Percentiles rank a stretch among this genome's conserved stretches.
phyloP scores from a whole-genome alignment of 2,329 filamentous ascomycete genomes.

The Scleromitrula shiraiana region DNA sequence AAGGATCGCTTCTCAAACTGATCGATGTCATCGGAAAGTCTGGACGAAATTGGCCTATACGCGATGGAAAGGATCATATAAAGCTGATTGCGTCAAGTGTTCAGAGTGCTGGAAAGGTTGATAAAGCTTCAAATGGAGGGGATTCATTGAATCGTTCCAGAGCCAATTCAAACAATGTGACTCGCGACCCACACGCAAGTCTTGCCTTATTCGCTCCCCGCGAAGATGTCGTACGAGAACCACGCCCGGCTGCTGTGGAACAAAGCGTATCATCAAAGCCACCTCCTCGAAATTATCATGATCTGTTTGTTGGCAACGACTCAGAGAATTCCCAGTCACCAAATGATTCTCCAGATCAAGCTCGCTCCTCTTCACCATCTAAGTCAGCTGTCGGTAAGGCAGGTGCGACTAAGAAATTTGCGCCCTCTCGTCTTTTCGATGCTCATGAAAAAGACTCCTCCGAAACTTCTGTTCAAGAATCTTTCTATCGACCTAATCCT shows the following conservation, averaged over 20 bases:
- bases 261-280: conserved; percentile 63
- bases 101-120: conserved; percentile 37
- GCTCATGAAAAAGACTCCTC: conserved; percentile 44
- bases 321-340: conserved; percentile 12
- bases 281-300: conserved; percentile 55
- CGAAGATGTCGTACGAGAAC: conserved; percentile 48
- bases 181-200: conserved; percentile 60
- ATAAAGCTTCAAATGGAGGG: conserved; percentile 24
- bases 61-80: conserved; percentile 76
- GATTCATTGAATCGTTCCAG: conserved; percentile 39
- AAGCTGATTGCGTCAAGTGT: conserved; percentile 61
- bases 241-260: conserved; percentile 45
- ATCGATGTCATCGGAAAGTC: conserved; percentile 87
- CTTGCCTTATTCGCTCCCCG: conserved; percentile 68
- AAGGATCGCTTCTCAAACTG: conserved; percentile 85
- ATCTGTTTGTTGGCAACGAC: conserved; percentile 54
- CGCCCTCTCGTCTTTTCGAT: conserved; percentile 56
- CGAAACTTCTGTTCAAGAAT: conserved; percentile 33
- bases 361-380: conserved; percentile 18
- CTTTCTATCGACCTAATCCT: conserved; percentile 54
- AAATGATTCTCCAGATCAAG: conserved; percentile 16
- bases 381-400: conserved; percentile 38
- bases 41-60: conserved; percentile 91
- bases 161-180: conserved; percentile 44
- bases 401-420: conserved; percentile 53